These are phyloP conservation scores for Pelargonium myrrhifolium DNA, from an alignment of 441 rosid genomes.

Conservation along the genomic window DNA sequence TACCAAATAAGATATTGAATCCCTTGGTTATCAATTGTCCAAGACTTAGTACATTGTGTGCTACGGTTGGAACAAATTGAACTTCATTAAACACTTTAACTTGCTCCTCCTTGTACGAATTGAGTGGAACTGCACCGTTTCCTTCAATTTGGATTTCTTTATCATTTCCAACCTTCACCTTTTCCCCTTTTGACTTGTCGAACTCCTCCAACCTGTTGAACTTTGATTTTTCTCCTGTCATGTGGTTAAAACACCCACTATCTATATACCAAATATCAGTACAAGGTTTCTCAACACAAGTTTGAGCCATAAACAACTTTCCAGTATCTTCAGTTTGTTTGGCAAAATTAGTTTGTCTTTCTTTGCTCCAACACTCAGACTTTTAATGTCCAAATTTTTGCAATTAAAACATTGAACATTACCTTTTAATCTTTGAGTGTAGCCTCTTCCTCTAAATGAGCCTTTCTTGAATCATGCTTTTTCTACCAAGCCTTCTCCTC, in stretches of 20 bases:
- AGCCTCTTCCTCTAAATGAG: neutral
- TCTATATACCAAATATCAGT: too few species aligned
- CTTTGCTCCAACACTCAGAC: neutral
- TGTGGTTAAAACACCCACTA: neutral
- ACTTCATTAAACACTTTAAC: neutral
- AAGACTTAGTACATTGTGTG: neutral
- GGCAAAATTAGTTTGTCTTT: neutral
- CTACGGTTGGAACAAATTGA: neutral
- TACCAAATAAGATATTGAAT: too few species aligned
- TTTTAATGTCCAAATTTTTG: neutral
- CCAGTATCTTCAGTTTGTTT: neutral
- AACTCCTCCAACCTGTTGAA: neutral
- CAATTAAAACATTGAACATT: neutral
- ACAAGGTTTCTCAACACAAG: too few species aligned
- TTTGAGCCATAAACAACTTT: neutral
- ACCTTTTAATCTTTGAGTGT: neutral
- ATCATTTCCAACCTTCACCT: neutral
- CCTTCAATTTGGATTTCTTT: neutral
- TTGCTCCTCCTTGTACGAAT: too few species aligned
- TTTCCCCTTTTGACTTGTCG: neutral
- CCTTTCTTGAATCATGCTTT: too few species aligned
- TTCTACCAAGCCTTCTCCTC: neutral
- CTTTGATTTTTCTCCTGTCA: neutral
- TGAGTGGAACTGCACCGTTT: too few species aligned
- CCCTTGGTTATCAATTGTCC: neutral